phyloP scores from a whole-genome alignment of 257 asterid species.

The Solanum dulcamara region DNA sequence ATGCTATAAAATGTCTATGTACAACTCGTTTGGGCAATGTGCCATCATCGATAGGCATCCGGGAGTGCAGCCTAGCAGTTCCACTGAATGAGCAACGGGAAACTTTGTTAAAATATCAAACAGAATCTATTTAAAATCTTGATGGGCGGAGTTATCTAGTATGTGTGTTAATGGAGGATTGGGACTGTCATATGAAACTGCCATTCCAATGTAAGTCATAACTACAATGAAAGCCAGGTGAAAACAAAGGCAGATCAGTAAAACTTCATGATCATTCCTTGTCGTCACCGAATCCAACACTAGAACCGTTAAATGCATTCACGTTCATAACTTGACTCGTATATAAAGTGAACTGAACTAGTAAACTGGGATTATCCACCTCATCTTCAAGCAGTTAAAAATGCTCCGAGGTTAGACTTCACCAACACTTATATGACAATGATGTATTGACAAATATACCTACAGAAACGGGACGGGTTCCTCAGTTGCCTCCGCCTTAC shows the following conservation, averaged over 20 bases:
- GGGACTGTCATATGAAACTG: not conserved
- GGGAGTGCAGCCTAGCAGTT: too few species aligned
- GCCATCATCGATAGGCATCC: not conserved
- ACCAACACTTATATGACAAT: constrained; percentile 20
- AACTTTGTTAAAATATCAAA: too few species aligned
- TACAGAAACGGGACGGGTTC: not conserved
- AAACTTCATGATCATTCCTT: not conserved
- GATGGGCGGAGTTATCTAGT: too few species aligned
- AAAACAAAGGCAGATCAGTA: not conserved
- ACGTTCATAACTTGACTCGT: not conserved
- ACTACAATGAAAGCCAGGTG: not conserved
- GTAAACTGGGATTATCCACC: constrained; percentile 1
- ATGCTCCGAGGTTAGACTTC: constrained; percentile 21
- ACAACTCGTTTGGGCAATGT: not conserved
- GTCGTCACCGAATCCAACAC: not conserved
- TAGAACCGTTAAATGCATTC: not conserved
- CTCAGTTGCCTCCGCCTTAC: not conserved
- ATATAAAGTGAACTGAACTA: not conserved
- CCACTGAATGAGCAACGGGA: too few species aligned
- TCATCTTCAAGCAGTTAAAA: constrained; percentile 21
- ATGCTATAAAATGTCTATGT: not conserved
- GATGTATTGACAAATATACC: constrained; percentile 31
- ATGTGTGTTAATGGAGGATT: too few species aligned
- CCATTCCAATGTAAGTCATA: not conserved
- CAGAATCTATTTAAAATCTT: too few species aligned